These are phyloP conservation scores for Stemphylium beticola DNA, from an alignment of 2,329 filamentous ascomycete species.

Conservation along the genomic window DNA sequence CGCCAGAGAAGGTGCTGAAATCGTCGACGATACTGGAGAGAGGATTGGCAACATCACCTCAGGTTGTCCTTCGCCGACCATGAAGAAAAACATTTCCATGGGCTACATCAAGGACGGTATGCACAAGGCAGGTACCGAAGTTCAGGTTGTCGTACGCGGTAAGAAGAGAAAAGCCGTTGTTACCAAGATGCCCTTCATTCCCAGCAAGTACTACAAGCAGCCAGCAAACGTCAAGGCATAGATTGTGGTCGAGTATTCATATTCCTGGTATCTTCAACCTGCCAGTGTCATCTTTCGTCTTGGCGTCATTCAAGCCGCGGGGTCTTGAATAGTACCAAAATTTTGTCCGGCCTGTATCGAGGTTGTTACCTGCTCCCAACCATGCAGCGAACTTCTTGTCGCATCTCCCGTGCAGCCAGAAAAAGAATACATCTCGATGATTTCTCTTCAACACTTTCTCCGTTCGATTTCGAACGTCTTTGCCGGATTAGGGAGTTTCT, in stretches of 20 bases:
- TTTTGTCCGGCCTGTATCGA: neutral
- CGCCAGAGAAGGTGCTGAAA: slow-evolving; percentile 84
- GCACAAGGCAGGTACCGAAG: slow-evolving; percentile 83
- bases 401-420: no score
- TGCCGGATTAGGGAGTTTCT: no score
- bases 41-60: slow-evolving; percentile 84
- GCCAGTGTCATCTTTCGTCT: neutral
- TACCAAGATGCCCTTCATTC: slow-evolving; percentile 87
- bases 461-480: no score
- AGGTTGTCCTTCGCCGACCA: slow-evolving; percentile 84
- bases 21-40: slow-evolving; percentile 69
- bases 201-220: slow-evolving; percentile 72
- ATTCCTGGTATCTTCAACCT: neutral
- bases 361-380: no score
- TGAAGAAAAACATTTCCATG: slow-evolving; percentile 95
- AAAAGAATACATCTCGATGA: no score
- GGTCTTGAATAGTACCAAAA: neutral
- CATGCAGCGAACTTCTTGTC: no score
- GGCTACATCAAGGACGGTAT: slow-evolving; percentile 82
- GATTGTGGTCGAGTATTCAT: neutral
- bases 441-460: no score
- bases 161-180: slow-evolving; percentile 77
- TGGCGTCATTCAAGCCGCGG: neutral
- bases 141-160: slow-evolving; percentile 78
- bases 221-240: slow-evolving; percentile 34